Evolutionary conservation across 148 eudicot species (phyloP).

Genomic region (Polygonum maritimum): DNA sequence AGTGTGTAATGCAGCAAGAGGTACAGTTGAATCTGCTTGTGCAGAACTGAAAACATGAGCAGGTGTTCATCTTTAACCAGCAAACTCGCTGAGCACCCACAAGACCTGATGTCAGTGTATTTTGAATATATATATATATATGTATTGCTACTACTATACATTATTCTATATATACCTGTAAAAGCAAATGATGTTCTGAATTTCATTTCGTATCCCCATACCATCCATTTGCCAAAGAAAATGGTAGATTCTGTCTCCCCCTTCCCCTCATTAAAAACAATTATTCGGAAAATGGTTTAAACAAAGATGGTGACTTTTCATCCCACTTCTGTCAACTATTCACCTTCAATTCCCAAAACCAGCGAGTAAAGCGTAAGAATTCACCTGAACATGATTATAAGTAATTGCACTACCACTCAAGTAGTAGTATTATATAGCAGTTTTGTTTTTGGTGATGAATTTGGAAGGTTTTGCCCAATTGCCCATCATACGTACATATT

Average conservation of each 20-base stretch:
- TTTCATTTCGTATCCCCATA: neutral
- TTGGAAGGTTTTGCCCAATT: neutral
- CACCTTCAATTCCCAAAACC: neutral
- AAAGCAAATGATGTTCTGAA: neutral
- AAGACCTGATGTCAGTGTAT: neutral
- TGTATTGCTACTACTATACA: too few relatives aligned
- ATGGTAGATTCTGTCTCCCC: neutral
- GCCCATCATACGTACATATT: neutral
- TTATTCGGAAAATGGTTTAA: neutral
- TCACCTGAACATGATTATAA: neutral
- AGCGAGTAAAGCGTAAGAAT: neutral
- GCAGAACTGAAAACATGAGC: constrained; percentile 5
- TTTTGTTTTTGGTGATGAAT: neutral
- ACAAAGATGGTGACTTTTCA: neutral
- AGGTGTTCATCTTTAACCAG: constrained; percentile 8
- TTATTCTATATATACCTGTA: too few relatives aligned
- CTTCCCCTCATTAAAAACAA: neutral
- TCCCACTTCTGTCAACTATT: neutral
- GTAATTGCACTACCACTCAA: neutral
- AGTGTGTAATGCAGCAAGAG: neutral
- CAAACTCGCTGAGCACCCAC: neutral
- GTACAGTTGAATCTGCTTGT: neutral
- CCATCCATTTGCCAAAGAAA: neutral
- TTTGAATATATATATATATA: neutral
- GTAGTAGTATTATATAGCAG: neutral